Percentiles rank a stretch among this genome's conserved stretches.
Evolutionary conservation across 23 red algal species (phyloP).

Genomic region (Rhodosorus marinus): DNA sequence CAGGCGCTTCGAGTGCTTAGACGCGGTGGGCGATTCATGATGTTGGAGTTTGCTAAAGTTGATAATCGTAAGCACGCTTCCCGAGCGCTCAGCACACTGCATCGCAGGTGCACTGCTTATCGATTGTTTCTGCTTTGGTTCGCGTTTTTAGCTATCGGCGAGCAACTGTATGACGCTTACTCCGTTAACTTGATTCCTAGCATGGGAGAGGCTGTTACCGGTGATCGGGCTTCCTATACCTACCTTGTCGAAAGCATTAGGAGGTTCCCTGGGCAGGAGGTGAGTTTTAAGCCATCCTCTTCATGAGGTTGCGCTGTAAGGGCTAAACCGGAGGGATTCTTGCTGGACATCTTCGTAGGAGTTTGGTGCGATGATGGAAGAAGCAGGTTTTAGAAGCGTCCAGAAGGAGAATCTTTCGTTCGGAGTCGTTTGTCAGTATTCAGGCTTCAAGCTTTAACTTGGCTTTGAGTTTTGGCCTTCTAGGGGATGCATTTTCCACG

Average conservation of each 20-base stretch:
- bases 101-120: background rate
- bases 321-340: background rate
- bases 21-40: conserved; percentile 71
- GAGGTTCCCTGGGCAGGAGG: conserved; percentile 44
- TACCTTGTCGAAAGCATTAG: conserved; percentile 95
- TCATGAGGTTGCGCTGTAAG: background rate
- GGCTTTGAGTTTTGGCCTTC: no score
- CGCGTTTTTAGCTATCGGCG: conserved; percentile 8
- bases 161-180: conserved; percentile 57
- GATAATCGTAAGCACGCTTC: conserved; percentile 5
- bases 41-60: conserved; percentile 85
- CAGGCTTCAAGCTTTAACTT: conserved; percentile 17
- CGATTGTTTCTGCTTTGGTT: background rate
- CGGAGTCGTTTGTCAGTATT: conserved; percentile 70
- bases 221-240: conserved; percentile 40
- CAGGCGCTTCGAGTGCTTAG: conserved; percentile 60
- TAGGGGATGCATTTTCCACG: no score
- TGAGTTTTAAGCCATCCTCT: no score
- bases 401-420: conserved; percentile 24
- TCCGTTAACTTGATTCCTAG: conserved; percentile 60
- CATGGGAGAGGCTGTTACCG: conserved; percentile 41
- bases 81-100: no score
- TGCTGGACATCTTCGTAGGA: no score
- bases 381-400: conserved; percentile 32
- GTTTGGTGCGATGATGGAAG: conserved; percentile 43